A percentile compares a stretch with the other conserved stretches of the same genome.
Evolutionary conservation across 768 basidiomycete species (phyloP).

Genomic region (Tulasnella sp.): DNA sequence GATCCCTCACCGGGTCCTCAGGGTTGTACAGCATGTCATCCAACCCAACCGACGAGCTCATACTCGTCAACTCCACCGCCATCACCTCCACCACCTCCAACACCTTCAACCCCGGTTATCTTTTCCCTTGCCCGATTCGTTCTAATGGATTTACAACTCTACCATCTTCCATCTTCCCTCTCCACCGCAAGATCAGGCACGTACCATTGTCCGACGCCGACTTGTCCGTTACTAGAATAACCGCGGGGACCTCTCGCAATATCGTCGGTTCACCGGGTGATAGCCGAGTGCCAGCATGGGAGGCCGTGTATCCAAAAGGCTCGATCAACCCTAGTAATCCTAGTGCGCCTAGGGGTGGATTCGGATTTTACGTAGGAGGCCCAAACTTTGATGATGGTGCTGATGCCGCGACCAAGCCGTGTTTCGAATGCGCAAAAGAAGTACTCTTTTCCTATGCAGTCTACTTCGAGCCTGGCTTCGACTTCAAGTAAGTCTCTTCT

Average conservation of each 20-base stretch:
- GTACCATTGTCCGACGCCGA: slow-evolving; percentile 6
- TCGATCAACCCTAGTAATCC: slow-evolving; percentile 26
- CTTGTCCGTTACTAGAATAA: slow-evolving; percentile 20
- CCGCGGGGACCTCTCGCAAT: slow-evolving; percentile 15
- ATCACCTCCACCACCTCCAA: background rate
- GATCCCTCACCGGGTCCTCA: background rate
- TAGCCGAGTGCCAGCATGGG: slow-evolving; percentile 18
- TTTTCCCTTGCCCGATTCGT: slow-evolving; percentile 16
- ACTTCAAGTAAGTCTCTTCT: slow-evolving; percentile 26
- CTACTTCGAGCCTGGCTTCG: slow-evolving; percentile 29
- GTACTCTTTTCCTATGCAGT: slow-evolving; percentile 28
- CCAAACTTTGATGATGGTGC: slow-evolving; percentile 10
- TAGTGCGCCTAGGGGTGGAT: slow-evolving; percentile 25
- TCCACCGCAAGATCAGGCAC: background rate
- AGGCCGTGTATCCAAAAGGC: slow-evolving; percentile 27
- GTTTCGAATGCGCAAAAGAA: slow-evolving; percentile 18
- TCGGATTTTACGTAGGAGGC: slow-evolving; percentile 27
- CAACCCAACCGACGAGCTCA: background rate
- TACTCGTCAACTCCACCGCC: slow-evolving; percentile 3
- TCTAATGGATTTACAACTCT: slow-evolving; percentile 14
- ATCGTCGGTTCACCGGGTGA: background rate
- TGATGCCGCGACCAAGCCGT: background rate
- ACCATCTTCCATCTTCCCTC: background rate
- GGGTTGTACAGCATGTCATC: background rate
- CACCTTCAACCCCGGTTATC: slow-evolving; percentile 7